phyloP scores from a whole-genome alignment of 1,139 yeast species.

The Lipomyces yarrowii region DNA sequence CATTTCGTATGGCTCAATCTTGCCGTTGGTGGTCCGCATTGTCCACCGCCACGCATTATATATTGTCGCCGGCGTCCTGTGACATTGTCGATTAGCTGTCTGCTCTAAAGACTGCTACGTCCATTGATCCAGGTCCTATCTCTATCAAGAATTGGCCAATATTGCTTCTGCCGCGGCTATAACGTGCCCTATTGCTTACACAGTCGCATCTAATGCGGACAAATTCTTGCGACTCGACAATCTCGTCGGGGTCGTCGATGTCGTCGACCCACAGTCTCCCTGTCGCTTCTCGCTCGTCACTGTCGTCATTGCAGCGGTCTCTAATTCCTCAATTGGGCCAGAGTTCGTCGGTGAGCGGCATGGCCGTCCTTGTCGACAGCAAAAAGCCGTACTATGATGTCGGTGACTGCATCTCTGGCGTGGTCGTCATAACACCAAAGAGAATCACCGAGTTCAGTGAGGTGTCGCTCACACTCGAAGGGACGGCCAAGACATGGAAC shows the following conservation, averaged over 20 bases:
- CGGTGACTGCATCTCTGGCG: constrained; percentile 25
- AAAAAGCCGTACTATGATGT: constrained; percentile 18
- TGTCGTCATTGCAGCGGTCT: neutral
- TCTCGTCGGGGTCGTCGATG: constrained; percentile 7
- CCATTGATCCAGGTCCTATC: neutral
- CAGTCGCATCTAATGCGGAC: neutral
- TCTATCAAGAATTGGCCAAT: neutral
- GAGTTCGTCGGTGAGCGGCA: neutral
- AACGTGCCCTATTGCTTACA: neutral
- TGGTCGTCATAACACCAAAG: constrained; percentile 6
- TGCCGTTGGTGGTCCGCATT: too few species aligned
- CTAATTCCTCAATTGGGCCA: neutral
- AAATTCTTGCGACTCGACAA: constrained; percentile 1
- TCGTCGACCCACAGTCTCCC: constrained; percentile 1
- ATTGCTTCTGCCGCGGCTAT: neutral
- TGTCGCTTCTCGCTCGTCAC: neutral
- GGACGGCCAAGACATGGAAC: constrained; percentile 21
- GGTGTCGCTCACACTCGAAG: constrained; percentile 19
- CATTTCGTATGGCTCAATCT: too few species aligned
- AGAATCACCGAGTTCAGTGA: constrained; percentile 7
- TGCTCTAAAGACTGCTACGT: neutral
- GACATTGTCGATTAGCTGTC: too few species aligned
- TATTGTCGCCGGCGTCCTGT: too few species aligned
- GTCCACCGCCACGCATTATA: too few species aligned
- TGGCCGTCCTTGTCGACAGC: constrained; percentile 10